These are phyloP conservation scores for Cynara cardunculus DNA, from an alignment of 129 eudicot genomes.

Conservation along the genomic window DNA sequence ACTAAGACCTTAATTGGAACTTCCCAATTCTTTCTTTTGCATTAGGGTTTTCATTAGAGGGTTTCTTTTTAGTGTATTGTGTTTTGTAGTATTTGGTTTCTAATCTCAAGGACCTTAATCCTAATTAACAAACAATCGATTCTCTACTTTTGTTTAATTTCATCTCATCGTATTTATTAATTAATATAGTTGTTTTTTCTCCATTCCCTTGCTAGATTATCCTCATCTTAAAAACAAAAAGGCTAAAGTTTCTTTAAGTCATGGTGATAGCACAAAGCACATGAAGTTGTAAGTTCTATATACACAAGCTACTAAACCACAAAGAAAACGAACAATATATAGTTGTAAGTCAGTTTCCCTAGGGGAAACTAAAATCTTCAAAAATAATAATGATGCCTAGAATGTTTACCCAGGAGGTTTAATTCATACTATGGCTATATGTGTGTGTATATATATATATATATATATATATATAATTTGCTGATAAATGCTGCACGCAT, in stretches of 20 bases:
- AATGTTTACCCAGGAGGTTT: not conserved
- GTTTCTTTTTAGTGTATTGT: constrained; percentile 18
- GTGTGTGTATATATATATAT: too few species aligned
- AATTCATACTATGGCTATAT: too few species aligned
- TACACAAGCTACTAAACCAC: not conserved
- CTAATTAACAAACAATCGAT: constrained; percentile 22
- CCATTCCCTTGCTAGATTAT: not conserved
- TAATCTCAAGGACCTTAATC: constrained; percentile 33
- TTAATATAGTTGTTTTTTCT: not conserved
- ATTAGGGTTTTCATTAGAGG: constrained; percentile 19
- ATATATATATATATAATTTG: not conserved
- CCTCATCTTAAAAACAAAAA: not conserved
- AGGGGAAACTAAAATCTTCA: too few species aligned
- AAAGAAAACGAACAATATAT: too few species aligned
- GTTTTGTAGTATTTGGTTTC: constrained; percentile 37
- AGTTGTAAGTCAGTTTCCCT: too few species aligned
- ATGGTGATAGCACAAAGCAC: not conserved
- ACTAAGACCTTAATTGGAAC: constrained; percentile 30
- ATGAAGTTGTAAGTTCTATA: not conserved
- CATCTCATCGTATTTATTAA: constrained; percentile 8
- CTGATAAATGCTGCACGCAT: not conserved
- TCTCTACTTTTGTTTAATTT: constrained; percentile 11
- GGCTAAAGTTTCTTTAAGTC: not conserved
- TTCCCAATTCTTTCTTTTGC: constrained; percentile 23
- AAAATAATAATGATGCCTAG: not conserved